Conservation (phyloP, 441 rosid species). For the Melastoma candidum region DNA sequence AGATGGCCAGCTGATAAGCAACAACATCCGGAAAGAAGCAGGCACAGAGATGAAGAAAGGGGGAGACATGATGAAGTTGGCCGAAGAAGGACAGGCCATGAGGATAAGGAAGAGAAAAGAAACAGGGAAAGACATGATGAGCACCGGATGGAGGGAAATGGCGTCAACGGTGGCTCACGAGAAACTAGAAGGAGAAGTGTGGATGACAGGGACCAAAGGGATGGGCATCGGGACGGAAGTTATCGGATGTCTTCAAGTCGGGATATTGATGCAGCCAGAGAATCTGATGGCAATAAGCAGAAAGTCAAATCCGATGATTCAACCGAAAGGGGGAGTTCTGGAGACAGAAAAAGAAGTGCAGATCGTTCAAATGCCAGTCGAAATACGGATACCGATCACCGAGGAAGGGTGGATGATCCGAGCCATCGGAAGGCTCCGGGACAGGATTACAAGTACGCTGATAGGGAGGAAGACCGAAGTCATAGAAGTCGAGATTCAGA, state of each 20-base stretch:
- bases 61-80: constrained; percentile 26
- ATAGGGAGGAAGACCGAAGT: constrained; percentile 3
- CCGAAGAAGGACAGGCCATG: constrained; percentile 21
- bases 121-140: constrained; percentile 18
- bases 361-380: no score
- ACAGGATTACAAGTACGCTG: background rate
- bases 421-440: constrained; percentile 1
- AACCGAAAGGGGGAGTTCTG: constrained; percentile 18
- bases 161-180: constrained; percentile 20
- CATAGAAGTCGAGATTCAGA: constrained; percentile 1
- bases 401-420: constrained; percentile 1
- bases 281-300: constrained; percentile 11
- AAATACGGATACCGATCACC: constrained; percentile 8
- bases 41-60: constrained; percentile 26
- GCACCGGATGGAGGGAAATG: constrained; percentile 5
- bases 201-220: constrained; percentile 13
- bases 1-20: constrained; percentile 17
- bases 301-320: constrained; percentile 2
- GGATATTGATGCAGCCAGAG: background rate
- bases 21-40: constrained; percentile 28
- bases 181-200: constrained; percentile 22
- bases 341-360: constrained; percentile 18
- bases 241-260: constrained; percentile 10
- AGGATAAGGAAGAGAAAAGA: constrained; percentile 18
- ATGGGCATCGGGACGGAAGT: constrained; percentile 22